Conservation (phyloP, 805 yeast species). For the Barnettozyma californica region DNA sequence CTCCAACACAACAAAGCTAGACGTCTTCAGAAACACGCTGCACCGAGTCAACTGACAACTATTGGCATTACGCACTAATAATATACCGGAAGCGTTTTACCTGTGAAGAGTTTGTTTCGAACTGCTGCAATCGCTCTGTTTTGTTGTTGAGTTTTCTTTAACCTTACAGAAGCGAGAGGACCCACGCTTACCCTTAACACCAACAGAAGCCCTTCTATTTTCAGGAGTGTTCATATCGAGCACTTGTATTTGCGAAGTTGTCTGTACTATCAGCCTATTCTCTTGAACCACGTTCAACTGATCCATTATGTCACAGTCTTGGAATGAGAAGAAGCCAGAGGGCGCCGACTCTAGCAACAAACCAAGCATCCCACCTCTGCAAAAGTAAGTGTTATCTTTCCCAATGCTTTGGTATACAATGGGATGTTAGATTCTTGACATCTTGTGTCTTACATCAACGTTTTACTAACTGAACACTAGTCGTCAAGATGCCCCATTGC, state of each 20-base stretch:
- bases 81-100: neutral
- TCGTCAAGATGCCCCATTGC: slow-evolving; percentile 2
- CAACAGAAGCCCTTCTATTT: neutral
- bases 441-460: neutral
- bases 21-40: neutral
- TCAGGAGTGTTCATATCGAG: neutral
- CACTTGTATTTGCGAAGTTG: neutral
- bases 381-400: slow-evolving; percentile 20
- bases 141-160: neutral
- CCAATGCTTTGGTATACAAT: neutral
- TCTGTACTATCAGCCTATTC: neutral
- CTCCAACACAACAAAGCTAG: neutral
- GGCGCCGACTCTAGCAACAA: slow-evolving; percentile 18
- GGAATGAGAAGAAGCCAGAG: slow-evolving; percentile 24
- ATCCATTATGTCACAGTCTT: slow-evolving; percentile 20
- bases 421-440: neutral
- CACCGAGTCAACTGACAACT: neutral
- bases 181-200: neutral
- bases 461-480: neutral
- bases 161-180: neutral
- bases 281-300: neutral
- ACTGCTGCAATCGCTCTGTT: neutral
- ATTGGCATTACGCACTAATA: neutral
- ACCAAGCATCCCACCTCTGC: slow-evolving; percentile 25
- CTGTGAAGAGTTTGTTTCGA: neutral